Base-by-base conservation (phyloP, 257 asterid genomes). In the Plantago major region DNA sequence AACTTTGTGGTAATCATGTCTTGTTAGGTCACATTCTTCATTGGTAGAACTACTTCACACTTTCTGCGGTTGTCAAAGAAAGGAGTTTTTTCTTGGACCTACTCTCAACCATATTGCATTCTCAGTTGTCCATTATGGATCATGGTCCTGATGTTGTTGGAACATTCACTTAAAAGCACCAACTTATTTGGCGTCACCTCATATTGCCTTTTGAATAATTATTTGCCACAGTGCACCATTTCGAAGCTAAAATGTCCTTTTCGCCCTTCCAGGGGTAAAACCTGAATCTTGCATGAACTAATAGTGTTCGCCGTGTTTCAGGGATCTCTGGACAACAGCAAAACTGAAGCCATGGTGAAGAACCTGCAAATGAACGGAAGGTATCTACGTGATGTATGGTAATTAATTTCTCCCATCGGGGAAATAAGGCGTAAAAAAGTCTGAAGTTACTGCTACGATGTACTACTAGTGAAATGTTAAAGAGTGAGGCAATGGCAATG, bases 301-400 rank as follows among this genome's bases (percentile, higher is more conserved):
- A 63, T 3, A 9, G 11, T 26, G 17, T 11, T 0, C 0, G 33
- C 28, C 3, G 33, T 13, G 30, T 59, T 58, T 17, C 81, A 83
- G 89, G 89, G 89, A 66, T 80, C 89, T 42, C 46, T 83, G 61
- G 86, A 78, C 80, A 77, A 58, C 74, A 80, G 84, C 11, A 75
- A 83, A 69, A 75, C 89, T 0, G 89, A 83, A 75, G 78, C 84
- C 80, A 63, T 80, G 18, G 89, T 83, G 64, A 83, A 83, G 80
- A 80, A 78, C 69, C 78, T 83, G 71, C 89, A 83, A 55, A 73
- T 71, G 84, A 59, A 44, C 0, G 86, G 86, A 60, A 69, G 89
- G 42, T 83, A 83, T 52, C 26, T 83, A 73, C 82, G 86, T 5
- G 89, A 83, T 13, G 84, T 80, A 3, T 83, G 89, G 89, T 83